Percentiles rank a stretch among this genome's conserved stretches.
These are phyloP conservation scores for Xanthoconium stramineum DNA, from an alignment of 768 basidiomycete species.

Conservation along the genomic window DNA sequence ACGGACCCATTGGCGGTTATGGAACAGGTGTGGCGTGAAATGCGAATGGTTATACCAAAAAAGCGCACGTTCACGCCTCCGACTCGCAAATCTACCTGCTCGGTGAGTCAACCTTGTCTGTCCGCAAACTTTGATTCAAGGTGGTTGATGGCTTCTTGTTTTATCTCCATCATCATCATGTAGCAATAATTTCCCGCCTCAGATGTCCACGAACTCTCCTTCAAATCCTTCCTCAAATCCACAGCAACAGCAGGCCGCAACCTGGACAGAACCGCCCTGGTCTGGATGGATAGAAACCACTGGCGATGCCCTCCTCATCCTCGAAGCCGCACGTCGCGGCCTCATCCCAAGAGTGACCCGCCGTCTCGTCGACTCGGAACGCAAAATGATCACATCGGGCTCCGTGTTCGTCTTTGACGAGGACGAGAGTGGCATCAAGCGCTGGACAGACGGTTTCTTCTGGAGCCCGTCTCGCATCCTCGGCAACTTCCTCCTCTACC, in stretches of 20 bases:
- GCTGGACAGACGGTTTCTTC: slow-evolving; percentile 97
- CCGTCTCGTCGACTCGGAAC: slow-evolving; percentile 87
- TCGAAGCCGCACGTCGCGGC: slow-evolving; percentile 88
- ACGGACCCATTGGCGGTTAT: slow-evolving; percentile 32
- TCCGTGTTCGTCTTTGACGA: slow-evolving; percentile 98
- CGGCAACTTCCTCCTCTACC: slow-evolving; percentile 93
- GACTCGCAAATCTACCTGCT: slow-evolving; percentile 59
- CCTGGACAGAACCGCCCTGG: slow-evolving; percentile 90
- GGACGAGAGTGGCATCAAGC: slow-evolving; percentile 94
- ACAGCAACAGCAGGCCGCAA: slow-evolving; percentile 33
- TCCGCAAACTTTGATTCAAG: slow-evolving; percentile 41
- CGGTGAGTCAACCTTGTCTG: slow-evolving; percentile 73
- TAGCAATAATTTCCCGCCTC: neutral
- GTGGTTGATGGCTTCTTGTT: slow-evolving; percentile 17
- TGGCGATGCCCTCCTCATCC: slow-evolving; percentile 91
- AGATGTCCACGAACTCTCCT: slow-evolving; percentile 31
- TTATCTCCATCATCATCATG: slow-evolving; percentile 16
- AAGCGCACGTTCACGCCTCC: slow-evolving; percentile 42
- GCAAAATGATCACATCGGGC: slow-evolving; percentile 89
- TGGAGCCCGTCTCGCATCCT: slow-evolving; percentile 93
- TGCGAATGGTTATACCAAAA: slow-evolving; percentile 26
- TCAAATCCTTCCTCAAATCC: slow-evolving; percentile 14
- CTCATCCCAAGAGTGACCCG: slow-evolving; percentile 91
- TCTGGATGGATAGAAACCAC: slow-evolving; percentile 95
- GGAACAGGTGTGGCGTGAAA: slow-evolving; percentile 32